A percentile compares a stretch with the other conserved stretches of the same genome.
These are phyloP conservation scores for Gossypioides kirkii DNA, from an alignment of 345 rosid species.

Conservation along the genomic window DNA sequence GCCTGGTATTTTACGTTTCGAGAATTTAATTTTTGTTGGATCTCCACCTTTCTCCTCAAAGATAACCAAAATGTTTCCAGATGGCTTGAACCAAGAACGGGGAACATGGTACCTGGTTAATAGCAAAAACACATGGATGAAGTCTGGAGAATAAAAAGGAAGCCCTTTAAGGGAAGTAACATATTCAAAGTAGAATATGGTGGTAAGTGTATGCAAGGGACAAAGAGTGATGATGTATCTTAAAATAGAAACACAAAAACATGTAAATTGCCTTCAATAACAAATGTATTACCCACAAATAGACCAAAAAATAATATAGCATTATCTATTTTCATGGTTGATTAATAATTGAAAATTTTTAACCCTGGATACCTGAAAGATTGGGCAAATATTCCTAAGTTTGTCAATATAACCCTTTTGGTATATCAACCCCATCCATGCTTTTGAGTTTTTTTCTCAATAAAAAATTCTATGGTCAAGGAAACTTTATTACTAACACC, in stretches of 20 bases:
- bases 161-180: not conserved
- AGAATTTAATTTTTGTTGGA: constrained; percentile 60
- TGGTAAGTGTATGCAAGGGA: not conserved
- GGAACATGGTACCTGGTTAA: constrained; percentile 87
- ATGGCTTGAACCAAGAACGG: constrained; percentile 88
- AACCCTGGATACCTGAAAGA: not conserved
- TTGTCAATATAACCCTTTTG: not conserved
- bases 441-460: not conserved
- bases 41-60: constrained; percentile 90
- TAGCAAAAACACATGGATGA: not conserved
- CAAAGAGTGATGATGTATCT: not conserved
- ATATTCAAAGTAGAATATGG: not conserved
- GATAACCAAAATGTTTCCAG: constrained; percentile 74
- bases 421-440: not conserved
- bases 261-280: no score
- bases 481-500: not conserved
- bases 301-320: not conserved
- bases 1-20: constrained; percentile 49
- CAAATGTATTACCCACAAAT: no score
- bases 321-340: not conserved
- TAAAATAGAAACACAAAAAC: not conserved
- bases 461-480: not conserved
- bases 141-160: not conserved
- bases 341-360: not conserved
- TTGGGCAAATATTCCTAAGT: not conserved